phyloP scores from a whole-genome alignment of 345 rosid genomes.

The Rhodamnia rubescens region DNA sequence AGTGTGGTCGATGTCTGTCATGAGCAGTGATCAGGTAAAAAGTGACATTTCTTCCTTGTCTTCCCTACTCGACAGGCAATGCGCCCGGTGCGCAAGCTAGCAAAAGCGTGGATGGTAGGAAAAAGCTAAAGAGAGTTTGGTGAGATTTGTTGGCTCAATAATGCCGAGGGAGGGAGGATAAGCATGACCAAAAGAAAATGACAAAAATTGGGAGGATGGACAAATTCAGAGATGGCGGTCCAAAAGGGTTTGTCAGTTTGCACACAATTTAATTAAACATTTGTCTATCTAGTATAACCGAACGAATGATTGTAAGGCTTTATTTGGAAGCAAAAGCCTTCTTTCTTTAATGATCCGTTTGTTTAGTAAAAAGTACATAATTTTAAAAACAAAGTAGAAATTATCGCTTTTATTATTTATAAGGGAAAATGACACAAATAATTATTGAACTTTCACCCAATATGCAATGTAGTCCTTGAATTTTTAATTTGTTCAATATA shows the following conservation, averaged over 20 bases:
- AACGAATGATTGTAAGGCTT: not conserved
- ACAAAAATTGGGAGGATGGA: not conserved
- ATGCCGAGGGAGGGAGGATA: not conserved
- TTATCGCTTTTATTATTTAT: too few species aligned
- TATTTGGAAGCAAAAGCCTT: not conserved
- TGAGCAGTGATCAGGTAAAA: not conserved
- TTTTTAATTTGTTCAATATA: too few species aligned
- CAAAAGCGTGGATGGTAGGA: conserved; percentile 3
- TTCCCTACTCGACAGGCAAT: not conserved
- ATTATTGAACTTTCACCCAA: too few species aligned
- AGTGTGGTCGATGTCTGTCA: not conserved
- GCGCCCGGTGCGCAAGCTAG: conserved; percentile 11
- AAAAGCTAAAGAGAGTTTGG: conserved; percentile 5
- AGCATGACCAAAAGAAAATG: not conserved
- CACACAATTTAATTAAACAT: not conserved
- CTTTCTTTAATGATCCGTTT: not conserved
- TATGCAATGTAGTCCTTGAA: too few species aligned
- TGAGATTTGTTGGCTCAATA: conserved; percentile 2
- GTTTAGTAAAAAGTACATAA: too few species aligned
- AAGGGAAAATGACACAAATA: too few species aligned
- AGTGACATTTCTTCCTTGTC: not conserved
- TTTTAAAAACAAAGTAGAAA: too few species aligned
- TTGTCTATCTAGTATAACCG: not conserved
- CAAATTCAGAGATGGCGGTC: not conserved
- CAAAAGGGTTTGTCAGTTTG: not conserved